Evolutionary conservation across 306 rosid species (phyloP).

Genomic region (Albizia julibrissin): DNA sequence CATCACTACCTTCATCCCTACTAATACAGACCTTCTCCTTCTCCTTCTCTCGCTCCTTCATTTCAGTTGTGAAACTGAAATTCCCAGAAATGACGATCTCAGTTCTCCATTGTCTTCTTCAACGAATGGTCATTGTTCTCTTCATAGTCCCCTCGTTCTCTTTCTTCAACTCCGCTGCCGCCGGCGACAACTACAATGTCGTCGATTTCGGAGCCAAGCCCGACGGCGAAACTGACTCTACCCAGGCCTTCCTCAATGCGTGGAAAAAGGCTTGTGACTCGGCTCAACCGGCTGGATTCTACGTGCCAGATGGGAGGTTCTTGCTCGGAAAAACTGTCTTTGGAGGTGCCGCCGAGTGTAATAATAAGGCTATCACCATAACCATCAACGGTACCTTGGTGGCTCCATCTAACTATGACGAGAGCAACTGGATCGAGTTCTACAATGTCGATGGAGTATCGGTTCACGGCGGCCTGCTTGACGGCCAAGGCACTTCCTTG

Average conservation of each 20-base stretch:
- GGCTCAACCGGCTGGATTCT: background rate
- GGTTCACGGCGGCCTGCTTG: constrained; percentile 49
- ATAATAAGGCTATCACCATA: constrained; percentile 39
- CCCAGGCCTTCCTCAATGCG: constrained; percentile 37
- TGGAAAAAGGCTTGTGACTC: constrained; percentile 53
- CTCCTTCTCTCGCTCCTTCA: background rate
- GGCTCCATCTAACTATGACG: constrained; percentile 39
- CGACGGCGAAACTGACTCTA: constrained; percentile 40
- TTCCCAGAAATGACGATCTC: background rate
- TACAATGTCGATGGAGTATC: constrained; percentile 42
- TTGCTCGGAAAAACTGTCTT: constrained; percentile 29
- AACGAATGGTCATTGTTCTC: background rate
- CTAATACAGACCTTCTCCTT: background rate
- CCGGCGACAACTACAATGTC: constrained; percentile 33
- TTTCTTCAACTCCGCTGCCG: background rate
- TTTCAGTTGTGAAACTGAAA: background rate
- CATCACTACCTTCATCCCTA: constrained; percentile 1
- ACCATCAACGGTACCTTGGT: constrained; percentile 54
- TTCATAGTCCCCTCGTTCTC: background rate
- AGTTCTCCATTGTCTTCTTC: background rate
- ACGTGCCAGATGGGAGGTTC: constrained; percentile 51
- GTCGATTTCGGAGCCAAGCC: constrained; percentile 50
- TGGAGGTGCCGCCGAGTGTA: constrained; percentile 10
- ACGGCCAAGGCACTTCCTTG: constrained; percentile 48
- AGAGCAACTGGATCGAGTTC: constrained; percentile 44